phyloP scores from a whole-genome alignment of 2,329 filamentous ascomycete species.

The Dendrostoma leiphaemia region DNA sequence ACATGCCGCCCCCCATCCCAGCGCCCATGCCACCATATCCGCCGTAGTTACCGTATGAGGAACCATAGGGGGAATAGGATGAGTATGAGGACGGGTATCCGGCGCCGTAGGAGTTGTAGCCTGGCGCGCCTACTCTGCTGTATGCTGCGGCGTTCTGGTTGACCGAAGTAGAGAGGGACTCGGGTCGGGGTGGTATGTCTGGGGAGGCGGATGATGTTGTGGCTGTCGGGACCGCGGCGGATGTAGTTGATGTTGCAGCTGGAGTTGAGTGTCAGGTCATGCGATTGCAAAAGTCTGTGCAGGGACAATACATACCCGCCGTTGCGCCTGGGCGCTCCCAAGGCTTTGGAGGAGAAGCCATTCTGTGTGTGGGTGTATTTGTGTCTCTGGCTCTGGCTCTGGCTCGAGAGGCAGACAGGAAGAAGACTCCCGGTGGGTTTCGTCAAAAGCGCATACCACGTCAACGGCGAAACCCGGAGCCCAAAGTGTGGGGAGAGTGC shows the following conservation, averaged over 20 bases:
- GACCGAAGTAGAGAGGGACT: constrained; percentile 73
- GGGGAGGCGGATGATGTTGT: constrained; percentile 53
- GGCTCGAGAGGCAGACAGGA: not conserved
- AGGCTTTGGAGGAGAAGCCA: constrained; percentile 90
- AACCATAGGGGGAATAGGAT: constrained; percentile 45
- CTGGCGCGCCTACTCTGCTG: constrained; percentile 45
- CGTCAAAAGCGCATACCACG: not conserved
- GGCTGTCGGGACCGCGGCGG: constrained; percentile 38
- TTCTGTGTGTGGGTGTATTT: constrained; percentile 30
- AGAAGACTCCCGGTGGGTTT: not conserved
- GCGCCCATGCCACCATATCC: constrained; percentile 34
- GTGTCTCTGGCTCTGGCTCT: no score
- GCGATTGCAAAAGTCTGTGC: no score
- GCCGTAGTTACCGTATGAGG: constrained; percentile 41
- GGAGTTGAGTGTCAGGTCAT: constrained; percentile 2
- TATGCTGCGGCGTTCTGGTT: constrained; percentile 88
- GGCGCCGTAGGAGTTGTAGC: constrained; percentile 36
- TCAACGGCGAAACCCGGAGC: not conserved
- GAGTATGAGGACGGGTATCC: constrained; percentile 31
- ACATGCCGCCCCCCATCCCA: constrained; percentile 34
- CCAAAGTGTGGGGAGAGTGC: constrained; percentile 4
- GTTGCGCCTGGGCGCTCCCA: constrained; percentile 82
- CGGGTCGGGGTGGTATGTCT: constrained; percentile 76
- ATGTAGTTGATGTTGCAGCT: constrained; percentile 28
- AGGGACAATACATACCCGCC: constrained; percentile 42